phyloP scores from a whole-genome alignment of 2,329 filamentous ascomycete genomes.

The Epichloe elymi region DNA sequence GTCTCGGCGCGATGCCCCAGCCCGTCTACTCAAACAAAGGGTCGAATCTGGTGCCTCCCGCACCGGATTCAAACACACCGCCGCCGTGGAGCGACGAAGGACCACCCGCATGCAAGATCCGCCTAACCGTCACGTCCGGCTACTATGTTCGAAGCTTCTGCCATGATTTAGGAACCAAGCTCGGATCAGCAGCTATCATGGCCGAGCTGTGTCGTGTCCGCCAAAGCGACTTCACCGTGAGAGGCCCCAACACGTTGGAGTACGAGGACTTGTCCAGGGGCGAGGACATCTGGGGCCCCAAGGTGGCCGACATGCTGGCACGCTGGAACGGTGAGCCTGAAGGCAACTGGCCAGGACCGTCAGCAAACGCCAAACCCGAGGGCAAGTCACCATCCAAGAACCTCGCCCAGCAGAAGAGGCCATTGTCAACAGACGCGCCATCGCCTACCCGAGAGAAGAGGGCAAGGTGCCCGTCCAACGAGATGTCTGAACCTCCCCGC shows the following conservation, averaged over 20 bases:
- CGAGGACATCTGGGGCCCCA: conserved; percentile 70
- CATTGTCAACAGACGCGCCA: neutral
- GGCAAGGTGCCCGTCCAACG: conserved; percentile 15
- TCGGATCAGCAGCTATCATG: conserved; percentile 78
- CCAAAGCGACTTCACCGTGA: conserved; percentile 69
- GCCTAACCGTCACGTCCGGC: conserved; percentile 86
- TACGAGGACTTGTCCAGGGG: conserved; percentile 67
- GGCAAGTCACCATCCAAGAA: conserved; percentile 9
- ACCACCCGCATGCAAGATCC: conserved; percentile 66
- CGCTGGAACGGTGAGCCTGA: conserved; percentile 27
- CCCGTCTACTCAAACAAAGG: conserved; percentile 28
- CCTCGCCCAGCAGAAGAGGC: conserved; percentile 4
- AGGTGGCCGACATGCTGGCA: conserved; percentile 41
- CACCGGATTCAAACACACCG: conserved; percentile 32
- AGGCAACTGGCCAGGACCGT: conserved; percentile 11
- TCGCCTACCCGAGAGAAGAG: conserved; percentile 16
- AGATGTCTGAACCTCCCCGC: conserved; percentile 14
- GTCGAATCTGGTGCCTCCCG: conserved; percentile 39
- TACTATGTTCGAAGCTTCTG: conserved; percentile 94
- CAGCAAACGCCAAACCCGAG: conserved; percentile 7
- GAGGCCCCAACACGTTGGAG: conserved; percentile 58
- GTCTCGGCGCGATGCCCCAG: conserved; percentile 37
- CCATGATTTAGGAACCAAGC: conserved; percentile 75
- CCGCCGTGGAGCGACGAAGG: conserved; percentile 47
- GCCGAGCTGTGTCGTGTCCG: conserved; percentile 65